Conservation (phyloP, 306 rosid genomes). For the Rosa lucieae region DNA sequence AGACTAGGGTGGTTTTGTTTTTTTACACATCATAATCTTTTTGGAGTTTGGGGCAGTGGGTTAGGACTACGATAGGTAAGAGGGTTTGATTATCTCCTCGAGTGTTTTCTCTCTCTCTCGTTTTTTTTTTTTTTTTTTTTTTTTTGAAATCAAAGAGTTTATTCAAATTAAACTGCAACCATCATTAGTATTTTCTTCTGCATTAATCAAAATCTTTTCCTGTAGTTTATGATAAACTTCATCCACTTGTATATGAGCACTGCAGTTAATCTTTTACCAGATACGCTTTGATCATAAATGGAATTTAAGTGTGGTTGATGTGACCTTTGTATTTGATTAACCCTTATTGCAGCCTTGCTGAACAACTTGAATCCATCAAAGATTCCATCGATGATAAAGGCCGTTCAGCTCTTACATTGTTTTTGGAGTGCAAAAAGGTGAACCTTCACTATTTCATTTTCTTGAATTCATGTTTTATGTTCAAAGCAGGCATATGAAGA, state of each 20-base stretch:
- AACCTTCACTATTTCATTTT: slow-evolving; percentile 15
- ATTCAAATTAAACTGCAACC: neutral
- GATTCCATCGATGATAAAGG: slow-evolving; percentile 67
- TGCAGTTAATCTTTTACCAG: neutral
- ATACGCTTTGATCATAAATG: slow-evolving; percentile 1
- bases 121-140: neutral
- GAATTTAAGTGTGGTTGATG: slow-evolving; percentile 1
- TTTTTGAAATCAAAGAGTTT: neutral
- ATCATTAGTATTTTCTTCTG: neutral
- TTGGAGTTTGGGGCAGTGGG: neutral
- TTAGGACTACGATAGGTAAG: neutral
- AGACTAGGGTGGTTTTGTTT: neutral
- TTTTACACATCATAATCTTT: neutral
- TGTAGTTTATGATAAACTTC: neutral
- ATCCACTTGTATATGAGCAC: neutral
- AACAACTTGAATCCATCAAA: slow-evolving; percentile 81
- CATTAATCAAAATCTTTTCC: neutral
- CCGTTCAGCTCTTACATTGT: slow-evolving; percentile 53
- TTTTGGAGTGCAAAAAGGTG: slow-evolving; percentile 88
- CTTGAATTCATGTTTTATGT: slow-evolving; percentile 20
- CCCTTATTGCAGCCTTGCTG: slow-evolving; percentile 73
- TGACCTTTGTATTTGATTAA: slow-evolving; percentile 22
- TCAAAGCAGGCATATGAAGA: neutral
- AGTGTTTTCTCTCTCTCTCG: neutral
- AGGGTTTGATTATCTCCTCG: neutral